Evolutionary conservation across 139 green algal species (phyloP).

Genomic region (Chlorella sp.): DNA sequence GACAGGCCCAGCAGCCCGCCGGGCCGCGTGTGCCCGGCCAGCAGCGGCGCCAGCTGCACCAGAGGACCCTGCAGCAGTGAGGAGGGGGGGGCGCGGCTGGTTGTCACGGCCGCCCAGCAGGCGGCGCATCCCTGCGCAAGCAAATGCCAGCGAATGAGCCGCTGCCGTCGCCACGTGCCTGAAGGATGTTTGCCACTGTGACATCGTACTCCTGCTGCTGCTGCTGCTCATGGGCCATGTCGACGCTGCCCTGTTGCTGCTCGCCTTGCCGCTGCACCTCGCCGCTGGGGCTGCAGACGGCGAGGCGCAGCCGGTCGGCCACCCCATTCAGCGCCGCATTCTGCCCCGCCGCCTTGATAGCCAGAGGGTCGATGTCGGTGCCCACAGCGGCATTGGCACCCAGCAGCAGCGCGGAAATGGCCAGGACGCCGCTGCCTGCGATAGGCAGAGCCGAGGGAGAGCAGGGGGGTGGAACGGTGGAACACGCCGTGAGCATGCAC

Average conservation of each 20-base stretch:
- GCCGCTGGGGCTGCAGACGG: too few relatives aligned
- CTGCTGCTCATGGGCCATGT: too few relatives aligned
- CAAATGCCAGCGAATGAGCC: background rate
- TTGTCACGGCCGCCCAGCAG: background rate
- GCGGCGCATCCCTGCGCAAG: background rate
- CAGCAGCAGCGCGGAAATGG: slow-evolving; percentile 69
- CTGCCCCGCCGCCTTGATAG: slow-evolving; percentile 53
- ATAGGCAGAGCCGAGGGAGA: too few relatives aligned
- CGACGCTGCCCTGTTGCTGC: too few relatives aligned
- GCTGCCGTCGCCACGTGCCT: background rate
- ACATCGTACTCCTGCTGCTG: slow-evolving; percentile 21
- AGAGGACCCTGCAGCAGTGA: slow-evolving; percentile 55
- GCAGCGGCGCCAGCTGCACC: slow-evolving; percentile 54
- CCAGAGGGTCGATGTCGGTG: slow-evolving; percentile 75
- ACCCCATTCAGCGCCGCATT: slow-evolving; percentile 81
- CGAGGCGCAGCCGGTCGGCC: background rate
- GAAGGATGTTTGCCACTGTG: slow-evolving; percentile 82
- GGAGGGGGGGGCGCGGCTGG: background rate
- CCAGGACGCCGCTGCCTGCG: slow-evolving; percentile 84
- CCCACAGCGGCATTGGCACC: slow-evolving; percentile 56
- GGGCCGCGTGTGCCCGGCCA: slow-evolving; percentile 44
- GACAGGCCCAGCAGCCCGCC: slow-evolving; percentile 64
- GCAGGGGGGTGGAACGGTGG: too few relatives aligned
- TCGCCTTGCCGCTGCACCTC: too few relatives aligned
- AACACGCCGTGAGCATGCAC: too few relatives aligned